phyloP scores from a whole-genome alignment of 176 grass and related monocot genomes.

The Oryza rufipogon region DNA sequence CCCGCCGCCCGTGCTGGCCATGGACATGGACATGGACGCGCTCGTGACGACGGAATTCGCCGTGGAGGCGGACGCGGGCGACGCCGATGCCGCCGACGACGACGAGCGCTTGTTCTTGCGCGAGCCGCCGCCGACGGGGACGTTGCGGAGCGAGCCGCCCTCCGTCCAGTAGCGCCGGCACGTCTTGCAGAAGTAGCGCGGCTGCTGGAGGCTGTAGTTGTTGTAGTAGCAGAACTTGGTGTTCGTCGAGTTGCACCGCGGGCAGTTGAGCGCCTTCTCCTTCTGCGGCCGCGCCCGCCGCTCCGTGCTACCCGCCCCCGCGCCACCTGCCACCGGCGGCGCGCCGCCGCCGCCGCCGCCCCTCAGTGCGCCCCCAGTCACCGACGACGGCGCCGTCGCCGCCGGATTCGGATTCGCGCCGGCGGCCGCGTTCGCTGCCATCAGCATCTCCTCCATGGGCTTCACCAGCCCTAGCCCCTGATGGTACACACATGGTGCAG shows the following conservation, averaged over 20 bases:
- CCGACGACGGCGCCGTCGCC: background rate
- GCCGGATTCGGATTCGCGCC: slow-evolving; percentile 34
- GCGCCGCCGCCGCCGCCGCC: background rate
- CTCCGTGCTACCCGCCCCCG: slow-evolving; percentile 51
- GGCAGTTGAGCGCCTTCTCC: slow-evolving; percentile 94
- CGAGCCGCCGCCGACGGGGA: slow-evolving; percentile 90
- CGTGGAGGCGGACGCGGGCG: slow-evolving; percentile 30
- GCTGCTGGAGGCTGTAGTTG: slow-evolving; percentile 97
- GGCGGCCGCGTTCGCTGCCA: slow-evolving; percentile 43
- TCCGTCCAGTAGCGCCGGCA: slow-evolving; percentile 97
- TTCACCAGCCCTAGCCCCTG: slow-evolving; percentile 76
- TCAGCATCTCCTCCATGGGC: slow-evolving; percentile 85
- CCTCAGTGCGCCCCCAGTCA: slow-evolving; percentile 18
- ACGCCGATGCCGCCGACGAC: slow-evolving; percentile 40
- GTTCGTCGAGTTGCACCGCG: slow-evolving; percentile 95
- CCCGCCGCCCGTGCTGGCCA: slow-evolving; percentile 19
- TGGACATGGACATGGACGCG: slow-evolving; percentile 19
- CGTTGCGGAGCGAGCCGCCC: slow-evolving; percentile 88
- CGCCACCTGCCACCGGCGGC: slow-evolving; percentile 1
- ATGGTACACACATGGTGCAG: slow-evolving; percentile 44
- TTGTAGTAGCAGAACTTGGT: slow-evolving; percentile 99
- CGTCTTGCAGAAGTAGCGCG: slow-evolving; percentile 98
- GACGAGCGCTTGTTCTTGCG: slow-evolving; percentile 94
- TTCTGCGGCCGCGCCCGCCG: slow-evolving; percentile 69
- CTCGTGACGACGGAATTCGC: slow-evolving; percentile 29